phyloP scores from a whole-genome alignment of 1,284 basidiomycete species.

The Ceratobasidium sp. region DNA sequence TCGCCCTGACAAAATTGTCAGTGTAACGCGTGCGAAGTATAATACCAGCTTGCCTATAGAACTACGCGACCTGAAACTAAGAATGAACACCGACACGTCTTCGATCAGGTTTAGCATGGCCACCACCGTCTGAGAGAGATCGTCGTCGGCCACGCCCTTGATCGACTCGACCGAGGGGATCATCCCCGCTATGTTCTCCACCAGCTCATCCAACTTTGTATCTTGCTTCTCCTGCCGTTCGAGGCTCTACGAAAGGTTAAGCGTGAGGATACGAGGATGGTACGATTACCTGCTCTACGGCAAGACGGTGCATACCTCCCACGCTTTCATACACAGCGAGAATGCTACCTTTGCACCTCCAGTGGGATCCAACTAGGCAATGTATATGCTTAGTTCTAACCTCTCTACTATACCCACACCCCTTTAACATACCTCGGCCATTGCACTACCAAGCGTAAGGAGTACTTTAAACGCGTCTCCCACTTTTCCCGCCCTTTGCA shows the following conservation, averaged over 20 bases:
- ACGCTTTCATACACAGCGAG: not conserved
- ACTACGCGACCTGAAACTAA: not conserved
- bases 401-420: too few species aligned
- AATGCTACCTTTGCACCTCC: not conserved
- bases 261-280: not conserved
- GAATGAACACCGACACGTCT: conserved; percentile 12
- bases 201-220: not conserved
- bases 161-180: not conserved
- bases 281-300: too few species aligned
- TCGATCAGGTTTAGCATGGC: conserved; percentile 5
- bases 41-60: not conserved
- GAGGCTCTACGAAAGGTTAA: not conserved
- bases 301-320: conserved; percentile 1
- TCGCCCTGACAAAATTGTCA: not conserved
- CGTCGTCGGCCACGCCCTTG: not conserved
- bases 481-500: not conserved
- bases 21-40: too few species aligned
- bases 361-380: not conserved
- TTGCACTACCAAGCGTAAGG: not conserved
- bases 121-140: not conserved
- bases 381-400: not conserved
- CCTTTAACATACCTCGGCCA: not conserved
- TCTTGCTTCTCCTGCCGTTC: not conserved
- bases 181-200: not conserved
- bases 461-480: not conserved